Base-by-base conservation (phyloP, 2,329 filamentous ascomycete species). In the Cadophora gregata region DNA sequence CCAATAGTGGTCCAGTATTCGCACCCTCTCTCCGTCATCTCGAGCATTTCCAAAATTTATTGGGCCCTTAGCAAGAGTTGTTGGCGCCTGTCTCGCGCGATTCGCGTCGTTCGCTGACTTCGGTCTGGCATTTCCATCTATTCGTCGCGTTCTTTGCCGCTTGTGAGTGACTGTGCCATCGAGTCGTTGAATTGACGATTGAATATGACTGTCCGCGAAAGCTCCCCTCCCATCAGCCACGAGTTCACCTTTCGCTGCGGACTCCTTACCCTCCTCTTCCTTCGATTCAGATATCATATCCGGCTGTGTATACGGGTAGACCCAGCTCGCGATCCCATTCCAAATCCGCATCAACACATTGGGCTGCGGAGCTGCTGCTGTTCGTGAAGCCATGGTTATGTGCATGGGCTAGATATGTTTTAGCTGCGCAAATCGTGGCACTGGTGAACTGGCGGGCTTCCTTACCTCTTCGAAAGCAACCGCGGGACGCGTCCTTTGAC, bases 401-500 rank as follows among this genome's bases (percentile, higher is more conserved):
- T 19, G 29, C 7, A 56, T 31, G 12, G 61, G 50, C 61, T 63
- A 31, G 50, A 45, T 24, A 56, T 31, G 47, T 12, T 47, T 63
- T 45, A 63, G 61, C 61, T 63, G 61, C 36, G 61, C 50, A 50
- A 62, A 53, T 51, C 45, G 59, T 62, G 59, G n/a, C 59, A 38
- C 31, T 51, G 21, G 31, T 33, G 21, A 61, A 10, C n/a, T 33
- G 47, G 59, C 25, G 38, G 24, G 19, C 25, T 33, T n/a, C 29
- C 38, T 42, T 63, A 55, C 61, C 48, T n/a, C 9, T 8, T 45
- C 24, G 8, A 55, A 36, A 10, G 6, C 6, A 5, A 63, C 50
- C 4, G 69, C 69, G 50, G 68, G 67, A 19, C 67, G 62, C 24
- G 65, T 71, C 60, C 72, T 66, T 63, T 75, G 62, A 36, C 71